Percentiles rank a stretch among this genome's conserved stretches.
phyloP scores from a whole-genome alignment of 768 basidiomycete genomes.

The Saitozyma sp. region DNA sequence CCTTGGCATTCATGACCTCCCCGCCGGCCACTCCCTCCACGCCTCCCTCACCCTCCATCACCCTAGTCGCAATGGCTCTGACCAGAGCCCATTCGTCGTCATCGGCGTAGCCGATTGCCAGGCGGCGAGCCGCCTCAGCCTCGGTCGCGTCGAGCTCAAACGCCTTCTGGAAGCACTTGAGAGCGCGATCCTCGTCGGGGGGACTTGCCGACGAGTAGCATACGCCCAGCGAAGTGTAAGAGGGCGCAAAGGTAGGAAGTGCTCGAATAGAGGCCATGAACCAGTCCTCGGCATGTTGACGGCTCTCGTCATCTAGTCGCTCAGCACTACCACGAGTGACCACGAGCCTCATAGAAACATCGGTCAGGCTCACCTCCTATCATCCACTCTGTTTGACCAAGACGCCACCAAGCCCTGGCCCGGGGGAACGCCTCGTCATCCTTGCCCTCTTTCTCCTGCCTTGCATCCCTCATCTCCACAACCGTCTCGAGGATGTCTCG shows the following conservation, averaged over 20 bases:
- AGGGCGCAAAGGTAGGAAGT: slow-evolving; percentile 74
- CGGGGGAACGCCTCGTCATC: slow-evolving; percentile 61
- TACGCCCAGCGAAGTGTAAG: slow-evolving; percentile 89
- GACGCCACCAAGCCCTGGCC: slow-evolving; percentile 79
- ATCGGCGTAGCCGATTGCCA: slow-evolving; percentile 87
- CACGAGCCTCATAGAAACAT: background rate
- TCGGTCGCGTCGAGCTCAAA: slow-evolving; percentile 94
- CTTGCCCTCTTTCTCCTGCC: slow-evolving; percentile 51
- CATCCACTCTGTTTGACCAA: slow-evolving; percentile 75
- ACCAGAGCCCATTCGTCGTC: slow-evolving; percentile 95
- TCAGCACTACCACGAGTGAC: slow-evolving; percentile 4
- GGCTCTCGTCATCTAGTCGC: slow-evolving; percentile 37
- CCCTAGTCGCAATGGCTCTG: slow-evolving; percentile 85
- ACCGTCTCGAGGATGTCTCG: slow-evolving; percentile 45
- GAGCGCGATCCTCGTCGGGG: slow-evolving; percentile 77
- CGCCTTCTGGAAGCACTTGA: slow-evolving; percentile 96
- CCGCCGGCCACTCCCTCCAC: slow-evolving; percentile 61
- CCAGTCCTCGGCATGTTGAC: slow-evolving; percentile 69
- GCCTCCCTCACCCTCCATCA: slow-evolving; percentile 91
- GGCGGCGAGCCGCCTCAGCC: slow-evolving; percentile 73
- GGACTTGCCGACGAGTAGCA: slow-evolving; percentile 78
- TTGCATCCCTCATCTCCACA: slow-evolving; percentile 34
- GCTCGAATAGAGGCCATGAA: slow-evolving; percentile 80
- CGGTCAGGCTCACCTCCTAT: slow-evolving; percentile 59
- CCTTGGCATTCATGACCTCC: slow-evolving; percentile 52